Conservation (phyloP, 2,329 filamentous ascomycete genomes). For the Dactylellina leptospora region DNA sequence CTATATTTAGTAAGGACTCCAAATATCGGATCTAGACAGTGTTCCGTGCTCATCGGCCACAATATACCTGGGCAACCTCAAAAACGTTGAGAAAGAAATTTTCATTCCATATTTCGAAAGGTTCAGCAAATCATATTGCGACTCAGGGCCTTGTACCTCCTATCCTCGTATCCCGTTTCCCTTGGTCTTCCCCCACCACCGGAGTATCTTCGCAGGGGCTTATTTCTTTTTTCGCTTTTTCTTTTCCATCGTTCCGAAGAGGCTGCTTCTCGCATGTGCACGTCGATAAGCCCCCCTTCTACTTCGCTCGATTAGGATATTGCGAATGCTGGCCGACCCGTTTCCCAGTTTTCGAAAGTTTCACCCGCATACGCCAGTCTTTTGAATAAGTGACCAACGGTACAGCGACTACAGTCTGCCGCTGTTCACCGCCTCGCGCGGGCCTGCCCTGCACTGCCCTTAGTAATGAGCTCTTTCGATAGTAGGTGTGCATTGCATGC, state of each 20-base stretch:
- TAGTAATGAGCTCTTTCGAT: slow-evolving; percentile 31
- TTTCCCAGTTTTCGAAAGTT: slow-evolving; percentile 7
- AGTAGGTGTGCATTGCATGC: slow-evolving; percentile 27
- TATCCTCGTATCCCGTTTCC: slow-evolving; percentile 26
- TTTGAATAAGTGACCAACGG: neutral
- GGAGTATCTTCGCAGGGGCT: slow-evolving; percentile 17
- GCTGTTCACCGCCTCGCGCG: slow-evolving; percentile 19
- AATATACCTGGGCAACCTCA: slow-evolving; percentile 2
- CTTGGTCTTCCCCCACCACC: slow-evolving; percentile 36
- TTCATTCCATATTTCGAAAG: slow-evolving; percentile 9
- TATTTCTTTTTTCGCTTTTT: slow-evolving; percentile 5
- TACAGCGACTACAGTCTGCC: slow-evolving; percentile 19
- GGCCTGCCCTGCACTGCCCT: slow-evolving; percentile 32
- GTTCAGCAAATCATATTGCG: slow-evolving; percentile 25
- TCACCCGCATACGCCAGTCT: neutral
- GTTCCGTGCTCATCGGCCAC: slow-evolving; percentile 2
- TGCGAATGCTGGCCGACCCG: slow-evolving; percentile 1
- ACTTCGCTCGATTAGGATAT: slow-evolving; percentile 21
- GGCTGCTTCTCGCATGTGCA: slow-evolving; percentile 21
- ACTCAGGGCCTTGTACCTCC: slow-evolving; percentile 5
- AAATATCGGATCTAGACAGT: slow-evolving; percentile 6
- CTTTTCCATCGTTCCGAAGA: slow-evolving; percentile 17
- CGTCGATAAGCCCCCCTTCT: slow-evolving; percentile 28
- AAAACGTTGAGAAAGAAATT: neutral
- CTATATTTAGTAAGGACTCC: slow-evolving; percentile 40